Base-by-base conservation (phyloP, 1,284 basidiomycete genomes). In the Ganoderma resinaceum region DNA sequence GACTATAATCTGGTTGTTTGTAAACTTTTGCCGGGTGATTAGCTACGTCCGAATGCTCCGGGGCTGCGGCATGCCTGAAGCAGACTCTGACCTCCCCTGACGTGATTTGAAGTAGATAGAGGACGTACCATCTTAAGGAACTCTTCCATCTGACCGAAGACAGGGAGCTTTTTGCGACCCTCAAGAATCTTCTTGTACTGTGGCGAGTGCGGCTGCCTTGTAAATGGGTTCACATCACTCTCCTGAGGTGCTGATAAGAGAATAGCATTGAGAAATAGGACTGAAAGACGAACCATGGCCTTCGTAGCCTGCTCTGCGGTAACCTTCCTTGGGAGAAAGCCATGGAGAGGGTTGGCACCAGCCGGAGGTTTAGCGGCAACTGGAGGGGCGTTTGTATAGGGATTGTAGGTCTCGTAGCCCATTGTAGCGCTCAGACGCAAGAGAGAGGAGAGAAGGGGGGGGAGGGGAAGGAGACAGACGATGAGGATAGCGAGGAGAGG, bases 121-220 rank as follows among this genome's bases (percentile, higher is more conserved):
- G n/a, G 53, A 86, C 90, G 82, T 80, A 93, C 93, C 80, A 95
- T 91, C 73, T 91, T 87, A 76, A 91, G 89, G 80, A 98, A 98
- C 70, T 96, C 92, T 70, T 92, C 87, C 96, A 99, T 98, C 83
- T 98, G 95, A 11, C 91, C 84, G 76, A 88, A 98, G 0, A 99
- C 97, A 0, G 97, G 97, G 14, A 99, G 84, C 77, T 95, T 95
- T 83, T 92, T 95, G 66, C 98, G 88, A 49, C 87, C 83, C 74
- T 92, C 89, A 12, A 99, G 81, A 67, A 99, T 98, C 80, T 94
- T 95, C 80, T 87, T 91, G 85, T 98, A 99, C 69, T 91, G 87
- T 3, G 86, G 80, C 0, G 94, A 90, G 79, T 92, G 95, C 0
- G 94, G 92, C 63, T 80, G 80, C 72, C 91, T 91, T 20, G 93